Evolutionary conservation across 2,329 filamentous ascomycete species (phyloP).

Genomic region (Zasmidium cellare): DNA sequence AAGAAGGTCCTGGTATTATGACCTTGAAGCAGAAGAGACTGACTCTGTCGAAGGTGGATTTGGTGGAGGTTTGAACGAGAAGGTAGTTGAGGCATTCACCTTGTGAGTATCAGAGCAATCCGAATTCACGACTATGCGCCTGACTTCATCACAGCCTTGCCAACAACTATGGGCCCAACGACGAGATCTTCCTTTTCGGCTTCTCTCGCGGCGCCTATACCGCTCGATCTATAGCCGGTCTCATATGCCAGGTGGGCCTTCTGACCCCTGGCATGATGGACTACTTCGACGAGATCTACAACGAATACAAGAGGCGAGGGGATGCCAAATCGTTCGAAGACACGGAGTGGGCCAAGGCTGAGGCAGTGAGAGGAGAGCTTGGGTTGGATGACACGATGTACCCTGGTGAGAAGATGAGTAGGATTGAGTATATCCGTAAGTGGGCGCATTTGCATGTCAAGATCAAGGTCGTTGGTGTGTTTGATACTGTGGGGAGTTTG

Average conservation of each 20-base stretch:
- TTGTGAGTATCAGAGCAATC: slow-evolving; percentile 3
- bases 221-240: slow-evolving; percentile 28
- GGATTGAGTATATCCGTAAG: slow-evolving; percentile 16
- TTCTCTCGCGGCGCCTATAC: slow-evolving; percentile 32
- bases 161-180: slow-evolving; percentile 25
- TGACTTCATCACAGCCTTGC: slow-evolving; percentile 19
- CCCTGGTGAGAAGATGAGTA: slow-evolving; percentile 7
- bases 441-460: slow-evolving; percentile 24
- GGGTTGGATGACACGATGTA: slow-evolving; percentile 10
- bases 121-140: too few species aligned
- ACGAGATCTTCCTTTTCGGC: slow-evolving; percentile 32
- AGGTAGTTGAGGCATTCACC: slow-evolving; percentile 19
- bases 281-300: slow-evolving; percentile 14
- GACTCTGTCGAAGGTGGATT: neutral
- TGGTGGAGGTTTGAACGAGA: slow-evolving; percentile 16
- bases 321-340: slow-evolving; percentile 16
- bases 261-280: slow-evolving; percentile 20
- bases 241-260: slow-evolving; percentile 26
- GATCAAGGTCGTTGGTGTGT: slow-evolving; percentile 46
- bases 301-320: slow-evolving; percentile 7
- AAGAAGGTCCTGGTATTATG: slow-evolving; percentile 1
- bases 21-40: neutral
- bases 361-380: slow-evolving; percentile 14
- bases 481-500: slow-evolving; percentile 45
- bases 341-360: slow-evolving; percentile 14